Evolutionary conservation across 1,284 basidiomycete species (phyloP).

Genomic region (Puccinia polysora): DNA sequence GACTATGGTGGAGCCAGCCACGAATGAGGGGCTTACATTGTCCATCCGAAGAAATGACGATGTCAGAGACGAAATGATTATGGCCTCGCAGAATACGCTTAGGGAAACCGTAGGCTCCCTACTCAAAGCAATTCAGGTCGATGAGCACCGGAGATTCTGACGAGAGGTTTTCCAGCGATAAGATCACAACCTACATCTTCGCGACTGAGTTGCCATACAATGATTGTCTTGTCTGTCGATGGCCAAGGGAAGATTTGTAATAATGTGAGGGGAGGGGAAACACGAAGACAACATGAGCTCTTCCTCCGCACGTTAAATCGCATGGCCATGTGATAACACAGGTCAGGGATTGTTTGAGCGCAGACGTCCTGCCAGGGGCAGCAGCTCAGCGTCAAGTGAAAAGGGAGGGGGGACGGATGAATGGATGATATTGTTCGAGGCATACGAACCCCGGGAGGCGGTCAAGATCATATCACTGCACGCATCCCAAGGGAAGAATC

Average conservation of each 20-base stretch:
- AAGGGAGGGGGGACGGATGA: neutral
- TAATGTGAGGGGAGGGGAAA: neutral
- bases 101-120: constrained; percentile 78
- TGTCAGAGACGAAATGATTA: constrained; percentile 99
- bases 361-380: constrained; percentile 44
- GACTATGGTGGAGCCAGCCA: neutral
- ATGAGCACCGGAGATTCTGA: neutral
- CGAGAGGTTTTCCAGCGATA: too few relatives aligned
- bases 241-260: neutral
- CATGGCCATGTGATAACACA: too few relatives aligned
- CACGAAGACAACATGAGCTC: constrained; percentile 28
- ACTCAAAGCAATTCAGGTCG: constrained; percentile 47
- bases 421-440: constrained; percentile 16
- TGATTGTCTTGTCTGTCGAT: constrained; percentile 85
- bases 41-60: constrained; percentile 60
- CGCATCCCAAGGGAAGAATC: constrained; percentile 46
- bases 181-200: constrained; percentile 63
- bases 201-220: constrained; percentile 97
- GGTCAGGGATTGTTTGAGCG: neutral
- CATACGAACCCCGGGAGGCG: constrained; percentile 48
- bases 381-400: constrained; percentile 27
- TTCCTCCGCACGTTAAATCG: constrained; percentile 28
- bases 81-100: constrained; percentile 97
- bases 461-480: constrained; percentile 52
- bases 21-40: constrained; percentile 7